Evolutionary conservation across 495 filamentous ascomycete genomes (phyloP), one percentile per base, ranked within the genome.

Genomic region (Friedmanniomyces endolithicus): DNA sequence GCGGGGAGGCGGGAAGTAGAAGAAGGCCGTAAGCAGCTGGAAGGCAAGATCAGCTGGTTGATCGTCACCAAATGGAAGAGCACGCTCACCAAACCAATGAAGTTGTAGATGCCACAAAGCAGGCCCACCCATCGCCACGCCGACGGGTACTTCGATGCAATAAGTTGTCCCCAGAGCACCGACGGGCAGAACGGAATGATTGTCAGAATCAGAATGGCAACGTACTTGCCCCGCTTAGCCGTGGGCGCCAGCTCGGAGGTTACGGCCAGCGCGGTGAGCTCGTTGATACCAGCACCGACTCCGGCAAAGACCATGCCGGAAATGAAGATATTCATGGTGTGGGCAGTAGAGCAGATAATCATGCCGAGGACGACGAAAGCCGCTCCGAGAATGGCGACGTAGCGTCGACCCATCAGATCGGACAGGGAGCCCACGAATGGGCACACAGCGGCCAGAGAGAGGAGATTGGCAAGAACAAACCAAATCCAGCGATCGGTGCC

Each of bases 381-480:
- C 11, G 75, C 76, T 1, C 84, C 84, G n/a, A 76, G 63, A 39
- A 87, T 71, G 24, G 84, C 83, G 23, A 87, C 80, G 61, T 76
- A 84, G 54, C 84, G 78, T 57, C 84, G 79, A 34, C 84, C 84
- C 48, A 84, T 67, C 9, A 87, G 67, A 71, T 88, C 84, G 7
- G 83, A 86, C 0, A 88, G 61, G n/a, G 78, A 79, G 9, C 83
- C 83, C 20, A 86, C 83, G 56, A 88, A 86, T 9, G 84, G 84
- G 53, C 83, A 85, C 9, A 86, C 75, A 46, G 77, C 82, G 3
- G 83, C 83, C 1, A 85, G 75, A 35, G 80, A 74, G 6, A 88
- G 75, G 7, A 88, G 68, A 61, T 87, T 82, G 27, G 77, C 82
- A 3, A 85, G 72, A 24, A 85, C 76, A 72, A 86, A 83, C 84